These are phyloP conservation scores for Aureococcus anophagefferens DNA, from an alignment of 108 stramenopile species.

Conservation along the genomic window DNA sequence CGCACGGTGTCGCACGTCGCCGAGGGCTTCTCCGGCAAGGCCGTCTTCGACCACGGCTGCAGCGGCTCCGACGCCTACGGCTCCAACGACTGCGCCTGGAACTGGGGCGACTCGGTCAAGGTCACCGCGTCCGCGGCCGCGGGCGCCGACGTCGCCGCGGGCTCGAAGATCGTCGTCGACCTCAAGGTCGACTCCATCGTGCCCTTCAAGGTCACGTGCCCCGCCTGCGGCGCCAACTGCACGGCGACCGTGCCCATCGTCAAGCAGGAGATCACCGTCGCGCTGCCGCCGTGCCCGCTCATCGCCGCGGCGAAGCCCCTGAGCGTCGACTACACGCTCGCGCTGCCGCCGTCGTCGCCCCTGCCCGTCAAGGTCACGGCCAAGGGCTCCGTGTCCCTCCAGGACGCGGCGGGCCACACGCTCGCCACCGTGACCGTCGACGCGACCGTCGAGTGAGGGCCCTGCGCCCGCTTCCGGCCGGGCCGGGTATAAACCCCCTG, in stretches of 20 bases:
- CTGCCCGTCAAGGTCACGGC: too few species aligned
- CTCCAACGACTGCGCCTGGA: conserved; percentile 2
- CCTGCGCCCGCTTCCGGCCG: too few species aligned
- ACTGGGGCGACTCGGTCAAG: background rate
- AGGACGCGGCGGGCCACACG: too few species aligned
- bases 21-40: too few species aligned
- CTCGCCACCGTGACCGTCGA: too few species aligned
- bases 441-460: too few species aligned
- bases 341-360: too few species aligned
- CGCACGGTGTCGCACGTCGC: too few species aligned
- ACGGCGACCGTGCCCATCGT: conserved; percentile 5
- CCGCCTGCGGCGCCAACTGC: conserved; percentile 10
- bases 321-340: too few species aligned
- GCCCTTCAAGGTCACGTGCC: background rate
- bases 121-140: background rate
- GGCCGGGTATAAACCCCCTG: too few species aligned
- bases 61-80: background rate
- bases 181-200: conserved; percentile 5
- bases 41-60: too few species aligned
- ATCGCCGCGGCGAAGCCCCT: background rate
- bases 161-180: conserved; percentile 4
- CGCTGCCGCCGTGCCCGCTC: conserved; percentile 3
- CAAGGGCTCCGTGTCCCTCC: too few species aligned
- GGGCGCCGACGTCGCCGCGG: conserved; percentile 1
- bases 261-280: conserved; percentile 8